Base-by-base conservation (phyloP, 1,139 yeast genomes). In the Blastobotrys elegans region DNA sequence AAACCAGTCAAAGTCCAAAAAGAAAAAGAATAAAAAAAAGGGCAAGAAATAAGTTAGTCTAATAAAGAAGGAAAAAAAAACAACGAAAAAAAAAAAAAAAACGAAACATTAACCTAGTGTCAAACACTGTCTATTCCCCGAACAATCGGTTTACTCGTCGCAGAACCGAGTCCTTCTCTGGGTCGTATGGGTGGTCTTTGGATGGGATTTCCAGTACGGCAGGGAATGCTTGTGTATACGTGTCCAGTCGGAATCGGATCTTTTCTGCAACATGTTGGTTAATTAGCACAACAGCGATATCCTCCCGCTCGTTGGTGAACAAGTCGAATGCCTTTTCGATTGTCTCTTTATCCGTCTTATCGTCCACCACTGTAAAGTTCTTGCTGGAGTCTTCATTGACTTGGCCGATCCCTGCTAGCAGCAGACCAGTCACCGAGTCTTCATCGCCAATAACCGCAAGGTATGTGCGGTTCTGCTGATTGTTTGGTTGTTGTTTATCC, bases 121-220 rank as follows among this genome's bases (percentile, higher is more conserved):
- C n/a, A 5, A 8, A 31, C 5, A 16, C 4, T 16, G 29, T 32
- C 41, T 73, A 88, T 70, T 90, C 97, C 40, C 97, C 97, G 72
- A 90, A 90, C 56, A 92, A 73, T 65, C 96, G 81, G 73, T 96
- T 84, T 29, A 92, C 98, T 66, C 95, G 84, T 71, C 94, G 83
- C 70, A 92, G 76, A 48, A 92, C 89, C 20, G 96, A 84, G 68
- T 92, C 99, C 80, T 90, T 94, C 67, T 90, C 97, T 21, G 98
- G 98, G 67, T 92, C 79, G 66, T 92, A 92, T 20, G 99, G 98
- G 66, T 92, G 97, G 64, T 92, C 99, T 72, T 92, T 92, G 16
- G 97, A 87, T 34, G 99, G 99, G 57, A 92, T 92, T 69, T 92
- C 99, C 62, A 92, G 75, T 45, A 92, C 81, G 2, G 98, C 97